These are phyloP conservation scores for Cordyceps farinosa DNA, from an alignment of 2,329 filamentous ascomycete species.

Conservation along the genomic window DNA sequence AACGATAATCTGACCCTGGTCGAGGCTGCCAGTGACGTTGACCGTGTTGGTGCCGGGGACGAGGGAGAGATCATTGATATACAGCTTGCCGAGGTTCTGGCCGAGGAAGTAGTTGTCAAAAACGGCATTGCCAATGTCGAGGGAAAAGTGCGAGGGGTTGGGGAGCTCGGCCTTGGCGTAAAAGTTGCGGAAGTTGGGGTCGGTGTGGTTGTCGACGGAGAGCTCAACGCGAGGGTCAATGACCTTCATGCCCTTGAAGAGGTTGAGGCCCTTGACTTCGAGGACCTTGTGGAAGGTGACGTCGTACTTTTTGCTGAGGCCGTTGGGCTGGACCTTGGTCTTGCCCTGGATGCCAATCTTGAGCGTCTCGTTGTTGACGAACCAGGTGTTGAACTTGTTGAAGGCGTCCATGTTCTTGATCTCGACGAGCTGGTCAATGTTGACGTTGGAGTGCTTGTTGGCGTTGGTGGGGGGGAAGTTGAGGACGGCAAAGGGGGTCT, in stretches of 20 bases:
- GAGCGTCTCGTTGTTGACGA: conserved; percentile 49
- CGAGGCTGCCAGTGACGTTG: conserved; percentile 51
- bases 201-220: conserved; percentile 35
- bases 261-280: conserved; percentile 48
- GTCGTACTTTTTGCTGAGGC: conserved; percentile 45
- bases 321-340: conserved; percentile 48
- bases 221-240: conserved; percentile 47
- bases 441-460: conserved; percentile 47
- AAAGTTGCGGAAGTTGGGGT: conserved; percentile 50
- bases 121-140: conserved; percentile 63
- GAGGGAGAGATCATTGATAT: conserved; percentile 56
- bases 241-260: conserved; percentile 53
- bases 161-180: conserved; percentile 56
- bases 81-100: conserved; percentile 50
- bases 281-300: conserved; percentile 57
- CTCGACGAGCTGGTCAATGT: conserved; percentile 46
- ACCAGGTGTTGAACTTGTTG: conserved; percentile 52
- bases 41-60: conserved; percentile 56
- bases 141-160: conserved; percentile 60
- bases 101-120: conserved; percentile 57
- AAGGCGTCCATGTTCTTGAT: conserved; percentile 48
- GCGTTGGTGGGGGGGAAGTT: conserved; percentile 50
- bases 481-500: conserved; percentile 48
- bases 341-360: conserved; percentile 49
- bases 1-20: conserved; percentile 46